Base-by-base conservation (phyloP, 2,329 filamentous ascomycete genomes). In the Dothiorella sarmentorum region DNA sequence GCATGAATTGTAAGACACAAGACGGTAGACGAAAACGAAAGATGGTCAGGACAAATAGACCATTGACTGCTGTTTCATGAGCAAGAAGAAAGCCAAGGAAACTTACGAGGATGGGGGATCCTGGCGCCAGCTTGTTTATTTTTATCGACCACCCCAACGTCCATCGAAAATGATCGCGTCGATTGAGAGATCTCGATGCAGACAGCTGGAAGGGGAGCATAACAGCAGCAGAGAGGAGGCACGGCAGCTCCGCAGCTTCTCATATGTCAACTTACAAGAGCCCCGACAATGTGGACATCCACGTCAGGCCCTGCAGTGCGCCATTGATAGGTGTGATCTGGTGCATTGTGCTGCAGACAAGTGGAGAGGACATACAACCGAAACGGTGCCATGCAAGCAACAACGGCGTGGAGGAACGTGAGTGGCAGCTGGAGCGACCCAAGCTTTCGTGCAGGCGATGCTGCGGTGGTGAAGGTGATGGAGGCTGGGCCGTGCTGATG, bases 251-350 rank as follows among this genome's bases (percentile, higher is more conserved):
- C 49, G 49, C 49, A 18, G 20, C 49, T 53, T 24, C 35, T 29
- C 33, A 38, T 35, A 27, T 38, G 47, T 37, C 22, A 17, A n/a
- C n/a, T n/a, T 24, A 20, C 13, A 22, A 31, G 20, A 13, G 6
- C 7, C 38, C 38, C 38, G 38, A 17, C 47, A 52, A 17, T 31
- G 47, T 37, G 31, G 24, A 40, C 17, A n/a, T 29, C 49, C 49
- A 53, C 49, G 49, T 53, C 27, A 24, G 49, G 26, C 49, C 49
- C 35, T 53, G 49, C 40, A 31, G 49, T 17, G 43, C 43, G 24
- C 43, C 11, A 43, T 43, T 43, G 43, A 29, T 27, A 35, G 35
- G 24, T 53, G 47, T 52, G 47, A 52, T 52, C 47, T 20, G 47
- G 17, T 53, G 49, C 49, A 53, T 38, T 29, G 49, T 33, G 31